Base-by-base conservation (phyloP, 2,329 filamentous ascomycete genomes). In the Apiospora saccharicola region DNA sequence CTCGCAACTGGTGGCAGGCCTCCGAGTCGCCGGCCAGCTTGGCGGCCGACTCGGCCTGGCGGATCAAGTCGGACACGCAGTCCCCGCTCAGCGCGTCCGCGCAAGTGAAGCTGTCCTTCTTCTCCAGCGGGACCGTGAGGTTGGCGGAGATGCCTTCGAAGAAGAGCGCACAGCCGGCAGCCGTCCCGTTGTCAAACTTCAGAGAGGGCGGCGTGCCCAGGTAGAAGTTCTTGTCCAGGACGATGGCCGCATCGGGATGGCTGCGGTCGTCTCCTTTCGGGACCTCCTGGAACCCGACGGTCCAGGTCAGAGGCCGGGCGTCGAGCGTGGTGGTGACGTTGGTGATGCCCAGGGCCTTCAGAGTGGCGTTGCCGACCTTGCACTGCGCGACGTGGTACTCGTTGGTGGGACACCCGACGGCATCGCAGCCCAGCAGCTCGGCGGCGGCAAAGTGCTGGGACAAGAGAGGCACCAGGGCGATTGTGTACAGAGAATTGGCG, bases 11-110 rank as follows among this genome's bases (percentile, higher is more conserved):
- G 7, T 8, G 22, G 13, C 53, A 61, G 30, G 30, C 26, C 26
- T 61, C 6, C 16, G 53, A 37, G 16, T 61, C 16, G 16, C 53
- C 30, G 26, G 53, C 53, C 8, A 61, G 26, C 30, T 61, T 61
- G 26, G 53, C 53, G 26, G 53, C 53, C 19, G 53, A 61, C 53
- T 61, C 53, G 26, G 53, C 26, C 53, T 61, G 53, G 14, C 30
- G 53, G 26, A 61, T 7, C 26, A 34, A 61, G 53, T 61, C 53
- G 16, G 53, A 22, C 53, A 61, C 53, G 26, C 53, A 61, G 30
- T 34, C 26, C 26, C 7, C 53, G 53, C 19, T 37, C 24, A 61
- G 26, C 6, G 53, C 53, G 26, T 61, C 53, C 16, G 53, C 26
- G 16, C 53, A 61, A 8, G 16, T 61, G 26, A 61, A 61, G 30